Percentiles rank a stretch among this genome's conserved stretches.
Conservation (phyloP, 441 rosid species). For the Bocquillonia castaneifolia region DNA sequence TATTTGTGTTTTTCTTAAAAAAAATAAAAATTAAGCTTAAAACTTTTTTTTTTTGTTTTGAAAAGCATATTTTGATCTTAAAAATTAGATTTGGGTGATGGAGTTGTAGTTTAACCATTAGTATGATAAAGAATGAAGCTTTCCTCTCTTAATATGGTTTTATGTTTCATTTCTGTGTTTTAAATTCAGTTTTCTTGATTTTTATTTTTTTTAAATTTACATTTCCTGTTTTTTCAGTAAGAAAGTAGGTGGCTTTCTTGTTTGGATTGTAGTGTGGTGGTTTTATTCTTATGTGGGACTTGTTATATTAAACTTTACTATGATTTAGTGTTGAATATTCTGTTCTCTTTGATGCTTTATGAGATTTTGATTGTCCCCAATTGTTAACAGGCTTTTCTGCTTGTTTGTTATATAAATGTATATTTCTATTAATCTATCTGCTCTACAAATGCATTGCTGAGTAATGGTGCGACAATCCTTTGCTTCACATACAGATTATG, state of each 20-base stretch:
- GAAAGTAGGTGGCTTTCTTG: not conserved
- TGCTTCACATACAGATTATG: not conserved
- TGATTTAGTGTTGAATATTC: not conserved
- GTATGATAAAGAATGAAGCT: not conserved
- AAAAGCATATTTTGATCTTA: constrained; percentile 9
- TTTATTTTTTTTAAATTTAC: too few species aligned
- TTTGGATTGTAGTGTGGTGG: not conserved
- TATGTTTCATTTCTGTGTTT: not conserved
- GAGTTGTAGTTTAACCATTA: constrained; percentile 7
- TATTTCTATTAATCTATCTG: not conserved
- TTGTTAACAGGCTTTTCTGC: too few species aligned
- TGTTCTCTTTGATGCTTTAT: constrained; percentile 1
- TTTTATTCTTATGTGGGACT: not conserved
- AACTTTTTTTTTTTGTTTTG: not conserved
- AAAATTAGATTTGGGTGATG: constrained; percentile 9
- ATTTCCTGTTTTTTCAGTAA: not conserved
- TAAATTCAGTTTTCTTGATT: not conserved
- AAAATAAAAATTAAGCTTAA: too few species aligned
- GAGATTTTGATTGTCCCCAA: constrained; percentile 4
- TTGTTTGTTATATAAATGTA: too few species aligned
- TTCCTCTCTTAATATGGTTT: not conserved
- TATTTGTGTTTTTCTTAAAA: not conserved
- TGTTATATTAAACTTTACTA: not conserved
- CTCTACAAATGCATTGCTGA: not conserved
- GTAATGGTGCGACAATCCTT: not conserved